Base-by-base conservation (phyloP, 2,329 filamentous ascomycete species). In the Penicillium olsonii region DNA sequence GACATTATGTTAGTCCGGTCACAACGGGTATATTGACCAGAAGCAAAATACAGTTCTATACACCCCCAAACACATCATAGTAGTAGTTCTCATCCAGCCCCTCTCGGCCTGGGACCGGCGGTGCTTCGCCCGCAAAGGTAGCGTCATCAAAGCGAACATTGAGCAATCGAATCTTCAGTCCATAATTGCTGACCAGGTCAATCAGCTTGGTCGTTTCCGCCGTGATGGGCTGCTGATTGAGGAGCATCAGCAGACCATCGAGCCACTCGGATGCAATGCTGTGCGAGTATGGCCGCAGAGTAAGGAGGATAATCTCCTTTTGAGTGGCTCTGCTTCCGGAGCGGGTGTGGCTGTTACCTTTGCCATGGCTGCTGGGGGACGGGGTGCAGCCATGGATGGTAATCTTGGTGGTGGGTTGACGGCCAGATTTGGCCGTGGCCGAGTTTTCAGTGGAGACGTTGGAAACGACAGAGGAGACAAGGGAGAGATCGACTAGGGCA, bases 161-260 rank as follows among this genome's bases (percentile, higher is more conserved):
- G 61, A 99, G 77, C 66, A 99, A 74, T 34, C 94, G 80, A 54
- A 99, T 95, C 76, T 95, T 95, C 55, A 97, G 76, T 4, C 94
- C 92, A 67, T 96, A 97, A 60, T 95, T 88, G 64, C 85, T 85
- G 52, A 97, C 88, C 62, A 96, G 76, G 47, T 86, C 84, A 45
- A 96, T 87, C 54, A 97, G 76, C 70, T 94, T 95, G 67, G 87
- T 92, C 29, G 94, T 97, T 73, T 97, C 92, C 2, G 91, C 84
- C n/a, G 94, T 99, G 67, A 99, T 96, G 17, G 94, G 94, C 51
- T 92, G 84, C 71, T 99, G 94, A 66, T 95, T 91, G 19, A 99
- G 80, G 46, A 99, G 78, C 91, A 99, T 95, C 48, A 97, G 79
- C 56, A 99, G 75, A 1, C 94, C 94, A 68, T 99, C 94, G 5